Percentiles rank a stretch among this genome's conserved stretches.
Evolutionary conservation across 176 grass and related monocot species (phyloP).

Genomic region (Cenchrus americanus): DNA sequence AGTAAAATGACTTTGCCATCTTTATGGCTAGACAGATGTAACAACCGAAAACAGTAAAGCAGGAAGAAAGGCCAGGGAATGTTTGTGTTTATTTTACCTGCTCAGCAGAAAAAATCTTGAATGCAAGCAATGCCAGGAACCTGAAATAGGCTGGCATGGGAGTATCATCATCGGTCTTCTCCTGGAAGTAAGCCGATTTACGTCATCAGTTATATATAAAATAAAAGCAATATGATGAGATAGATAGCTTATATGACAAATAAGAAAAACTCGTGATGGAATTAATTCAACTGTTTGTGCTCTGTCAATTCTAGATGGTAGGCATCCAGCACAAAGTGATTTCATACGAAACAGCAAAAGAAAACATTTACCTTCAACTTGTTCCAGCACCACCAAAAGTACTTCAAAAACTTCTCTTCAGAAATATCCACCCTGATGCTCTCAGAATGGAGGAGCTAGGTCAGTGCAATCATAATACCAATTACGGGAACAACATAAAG

Average conservation of each 20-base stretch:
- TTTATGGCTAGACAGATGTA: neutral
- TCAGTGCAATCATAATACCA: conserved; percentile 36
- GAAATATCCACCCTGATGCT: conserved; percentile 77
- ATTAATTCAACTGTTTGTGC: neutral
- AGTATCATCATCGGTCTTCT: conserved; percentile 85
- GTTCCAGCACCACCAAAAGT: conserved; percentile 97
- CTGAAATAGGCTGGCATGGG: conserved; percentile 98
- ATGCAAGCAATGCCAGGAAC: conserved; percentile 85
- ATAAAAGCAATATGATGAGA: neutral
- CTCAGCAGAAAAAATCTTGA: conserved; percentile 96
- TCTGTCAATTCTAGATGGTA: neutral
- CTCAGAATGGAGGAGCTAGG: conserved; percentile 17
- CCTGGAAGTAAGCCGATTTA: conserved; percentile 61
- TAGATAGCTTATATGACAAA: conserved; percentile 20
- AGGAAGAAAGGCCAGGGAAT: neutral
- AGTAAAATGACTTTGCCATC: neutral
- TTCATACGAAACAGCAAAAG: conserved; percentile 16
- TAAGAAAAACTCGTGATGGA: neutral
- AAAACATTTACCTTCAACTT: conserved; percentile 61
- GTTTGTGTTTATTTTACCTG: conserved; percentile 46
- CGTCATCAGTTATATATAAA: conserved; percentile 20
- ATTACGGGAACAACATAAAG: neutral
- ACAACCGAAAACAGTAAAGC: neutral
- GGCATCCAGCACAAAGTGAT: neutral
- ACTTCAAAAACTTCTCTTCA: conserved; percentile 79